Conservation (phyloP, 768 basidiomycete genomes). For the Rhizopogon vulgaris region DNA sequence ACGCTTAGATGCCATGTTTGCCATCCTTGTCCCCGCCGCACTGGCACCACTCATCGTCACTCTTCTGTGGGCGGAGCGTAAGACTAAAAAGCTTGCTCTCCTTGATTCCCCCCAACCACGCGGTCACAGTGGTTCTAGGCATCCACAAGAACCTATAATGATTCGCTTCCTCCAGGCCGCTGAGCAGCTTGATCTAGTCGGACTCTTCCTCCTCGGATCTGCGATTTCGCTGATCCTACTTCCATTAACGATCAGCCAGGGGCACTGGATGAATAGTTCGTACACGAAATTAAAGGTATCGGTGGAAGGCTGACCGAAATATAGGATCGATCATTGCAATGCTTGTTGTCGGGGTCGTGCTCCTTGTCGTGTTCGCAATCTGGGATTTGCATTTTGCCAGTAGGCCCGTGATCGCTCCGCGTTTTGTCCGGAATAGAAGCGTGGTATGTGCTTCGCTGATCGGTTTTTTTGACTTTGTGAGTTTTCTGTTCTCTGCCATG, state of each 20-base stretch:
- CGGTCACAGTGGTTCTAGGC: not conserved
- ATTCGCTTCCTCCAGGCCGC: slow-evolving; percentile 15
- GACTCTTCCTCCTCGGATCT: slow-evolving; percentile 44
- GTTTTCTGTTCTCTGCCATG: slow-evolving; percentile 8
- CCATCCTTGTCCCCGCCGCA: slow-evolving; percentile 45
- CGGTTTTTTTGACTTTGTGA: slow-evolving; percentile 59
- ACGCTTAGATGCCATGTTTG: slow-evolving; percentile 47
- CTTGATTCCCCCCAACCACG: slow-evolving; percentile 8
- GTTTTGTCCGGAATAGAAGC: slow-evolving; percentile 53
- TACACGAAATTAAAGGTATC: not conserved
- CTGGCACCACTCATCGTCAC: slow-evolving; percentile 48
- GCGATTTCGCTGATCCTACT: slow-evolving; percentile 47
- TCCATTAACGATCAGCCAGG: slow-evolving; percentile 44
- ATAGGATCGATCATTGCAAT: slow-evolving; percentile 47
- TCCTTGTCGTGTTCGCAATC: slow-evolving; percentile 36
- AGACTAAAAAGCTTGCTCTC: slow-evolving; percentile 34
- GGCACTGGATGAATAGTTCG: slow-evolving; percentile 42
- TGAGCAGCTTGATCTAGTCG: slow-evolving; percentile 41
- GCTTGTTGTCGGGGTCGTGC: slow-evolving; percentile 39
- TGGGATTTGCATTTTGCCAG: slow-evolving; percentile 49
- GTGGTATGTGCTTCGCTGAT: slow-evolving; percentile 55
- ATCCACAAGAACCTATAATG: not conserved
- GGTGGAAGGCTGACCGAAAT: not conserved
- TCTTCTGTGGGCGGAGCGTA: slow-evolving; percentile 49
- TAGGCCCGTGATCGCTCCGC: slow-evolving; percentile 53